Conservation (phyloP, 352 stramenopile genomes). For the Pythium phragmiticola region DNA sequence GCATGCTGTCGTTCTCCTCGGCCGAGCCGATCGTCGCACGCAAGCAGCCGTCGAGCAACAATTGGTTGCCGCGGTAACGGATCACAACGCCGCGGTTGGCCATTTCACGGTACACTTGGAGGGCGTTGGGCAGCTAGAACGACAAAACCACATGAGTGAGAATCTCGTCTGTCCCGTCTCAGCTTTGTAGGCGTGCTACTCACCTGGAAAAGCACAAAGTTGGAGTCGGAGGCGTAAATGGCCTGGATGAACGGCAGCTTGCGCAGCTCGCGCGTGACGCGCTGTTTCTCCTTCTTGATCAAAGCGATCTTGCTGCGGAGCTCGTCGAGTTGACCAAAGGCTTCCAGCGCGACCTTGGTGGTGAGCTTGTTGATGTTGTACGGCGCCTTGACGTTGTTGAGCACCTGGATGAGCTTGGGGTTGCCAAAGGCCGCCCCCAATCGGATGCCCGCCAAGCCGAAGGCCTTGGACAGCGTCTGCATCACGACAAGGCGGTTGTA, state of each 20-base stretch:
- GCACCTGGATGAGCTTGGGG: constrained; percentile 93
- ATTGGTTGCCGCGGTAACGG: constrained; percentile 95
- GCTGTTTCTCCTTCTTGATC: constrained; percentile 82
- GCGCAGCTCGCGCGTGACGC: constrained; percentile 82
- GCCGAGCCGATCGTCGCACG: constrained; percentile 93
- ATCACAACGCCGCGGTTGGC: constrained; percentile 94
- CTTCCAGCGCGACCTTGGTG: constrained; percentile 73
- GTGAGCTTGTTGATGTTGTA: constrained; percentile 99
- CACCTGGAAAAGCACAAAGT: constrained; percentile 98
- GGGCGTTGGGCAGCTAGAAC: constrained; percentile 75
- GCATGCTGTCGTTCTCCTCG: constrained; percentile 94
- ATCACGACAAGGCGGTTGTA: constrained; percentile 95
- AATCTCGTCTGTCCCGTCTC: neutral
- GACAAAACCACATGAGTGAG: neutral
- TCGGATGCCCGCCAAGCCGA: constrained; percentile 96
- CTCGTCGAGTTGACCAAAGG: constrained; percentile 54
- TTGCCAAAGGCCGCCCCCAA: constrained; percentile 91
- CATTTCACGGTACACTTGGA: constrained; percentile 94
- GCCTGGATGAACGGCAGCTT: constrained; percentile 91
- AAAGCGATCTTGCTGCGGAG: constrained; percentile 60
- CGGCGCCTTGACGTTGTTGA: constrained; percentile 99
- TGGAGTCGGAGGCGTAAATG: constrained; percentile 95
- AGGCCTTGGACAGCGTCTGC: constrained; percentile 98
- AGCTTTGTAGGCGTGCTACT: constrained; percentile 1
- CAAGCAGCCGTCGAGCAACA: constrained; percentile 94